A percentile compares a stretch with the other conserved stretches of the same genome.
These are phyloP conservation scores for Auricularia sp. DNA, from an alignment of 768 basidiomycete genomes.

Conservation along the genomic window DNA sequence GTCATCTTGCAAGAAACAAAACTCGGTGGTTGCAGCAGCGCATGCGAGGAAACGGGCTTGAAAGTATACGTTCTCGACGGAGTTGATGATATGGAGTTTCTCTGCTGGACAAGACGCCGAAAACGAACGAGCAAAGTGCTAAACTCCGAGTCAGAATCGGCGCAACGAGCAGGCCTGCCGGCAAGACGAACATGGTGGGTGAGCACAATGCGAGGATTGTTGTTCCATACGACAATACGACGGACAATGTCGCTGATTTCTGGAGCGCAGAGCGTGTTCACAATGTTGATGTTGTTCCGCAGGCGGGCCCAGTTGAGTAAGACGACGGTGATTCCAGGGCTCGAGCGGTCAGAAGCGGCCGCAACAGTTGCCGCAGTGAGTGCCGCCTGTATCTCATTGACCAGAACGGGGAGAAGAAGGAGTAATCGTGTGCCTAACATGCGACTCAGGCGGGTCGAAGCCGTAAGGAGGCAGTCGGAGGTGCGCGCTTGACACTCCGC, in stretches of 20 bases:
- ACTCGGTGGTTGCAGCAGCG: slow-evolving; percentile 35
- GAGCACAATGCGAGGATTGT: slow-evolving; percentile 34
- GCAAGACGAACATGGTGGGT: slow-evolving; percentile 29
- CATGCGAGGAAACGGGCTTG: slow-evolving; percentile 54
- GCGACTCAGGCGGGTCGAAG: too few relatives aligned
- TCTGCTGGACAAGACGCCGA: slow-evolving; percentile 26
- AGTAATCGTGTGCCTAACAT: background rate
- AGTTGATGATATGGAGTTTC: slow-evolving; percentile 46
- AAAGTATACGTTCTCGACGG: slow-evolving; percentile 47
- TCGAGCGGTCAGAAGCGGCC: background rate
- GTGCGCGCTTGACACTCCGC: too few relatives aligned
- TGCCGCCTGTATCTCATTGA: background rate
- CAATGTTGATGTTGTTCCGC: slow-evolving; percentile 48
- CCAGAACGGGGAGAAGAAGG: background rate
- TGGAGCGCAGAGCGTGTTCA: slow-evolving; percentile 38
- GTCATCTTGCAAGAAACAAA: slow-evolving; percentile 67
- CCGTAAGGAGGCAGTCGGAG: too few relatives aligned
- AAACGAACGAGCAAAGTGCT: slow-evolving; percentile 20
- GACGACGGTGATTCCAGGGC: slow-evolving; percentile 41
- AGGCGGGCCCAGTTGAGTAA: slow-evolving; percentile 62
- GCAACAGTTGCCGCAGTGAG: background rate
- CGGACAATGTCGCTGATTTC: slow-evolving; percentile 36
- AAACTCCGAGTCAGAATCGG: slow-evolving; percentile 5
- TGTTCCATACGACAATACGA: slow-evolving; percentile 53
- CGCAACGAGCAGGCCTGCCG: background rate